Percentiles rank a stretch among this genome's conserved stretches.
These are phyloP conservation scores for Hypoxylon fuscum DNA, from an alignment of 495 filamentous ascomycete species.

Conservation along the genomic window DNA sequence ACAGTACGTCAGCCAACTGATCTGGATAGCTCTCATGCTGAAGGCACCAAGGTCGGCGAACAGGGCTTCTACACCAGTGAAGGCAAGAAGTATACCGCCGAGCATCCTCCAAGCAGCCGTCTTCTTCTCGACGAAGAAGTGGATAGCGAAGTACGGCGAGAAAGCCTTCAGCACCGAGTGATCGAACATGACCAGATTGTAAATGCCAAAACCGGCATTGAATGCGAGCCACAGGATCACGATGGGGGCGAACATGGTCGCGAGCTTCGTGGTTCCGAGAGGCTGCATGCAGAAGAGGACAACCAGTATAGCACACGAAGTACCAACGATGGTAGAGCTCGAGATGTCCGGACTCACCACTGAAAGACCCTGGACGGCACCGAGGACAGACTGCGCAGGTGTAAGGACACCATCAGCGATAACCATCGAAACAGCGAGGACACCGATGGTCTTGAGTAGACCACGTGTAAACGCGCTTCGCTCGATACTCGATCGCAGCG, in stretches of 20 bases:
- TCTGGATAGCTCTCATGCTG: slow-evolving; percentile 65
- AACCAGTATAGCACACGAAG: slow-evolving; percentile 73
- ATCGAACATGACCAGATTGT: slow-evolving; percentile 72
- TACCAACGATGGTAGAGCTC: slow-evolving; percentile 68
- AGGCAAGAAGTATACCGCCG: slow-evolving; percentile 74
- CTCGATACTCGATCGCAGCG: slow-evolving; percentile 66
- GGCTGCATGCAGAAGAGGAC: slow-evolving; percentile 76
- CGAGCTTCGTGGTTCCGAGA: slow-evolving; percentile 73
- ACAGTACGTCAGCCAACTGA: slow-evolving; percentile 70
- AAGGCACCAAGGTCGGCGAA: slow-evolving; percentile 81
- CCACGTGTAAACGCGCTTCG: slow-evolving; percentile 59
- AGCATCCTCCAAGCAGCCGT: slow-evolving; percentile 71
- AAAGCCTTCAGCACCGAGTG: slow-evolving; percentile 74
- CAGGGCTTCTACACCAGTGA: slow-evolving; percentile 78
- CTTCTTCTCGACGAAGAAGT: slow-evolving; percentile 69
- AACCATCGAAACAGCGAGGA: slow-evolving; percentile 75
- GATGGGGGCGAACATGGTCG: slow-evolving; percentile 72
- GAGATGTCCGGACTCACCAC: slow-evolving; percentile 58
- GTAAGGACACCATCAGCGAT: slow-evolving; percentile 75
- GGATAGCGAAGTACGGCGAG: slow-evolving; percentile 69
- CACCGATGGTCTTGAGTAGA: slow-evolving; percentile 71
- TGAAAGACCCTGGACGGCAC: slow-evolving; percentile 73
- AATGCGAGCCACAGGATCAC: slow-evolving; percentile 77
- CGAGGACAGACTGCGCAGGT: slow-evolving; percentile 74
- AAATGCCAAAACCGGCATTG: slow-evolving; percentile 73